These are phyloP conservation scores for Linum usitatissimum DNA, from an alignment of 345 rosid genomes.

Conservation along the genomic window DNA sequence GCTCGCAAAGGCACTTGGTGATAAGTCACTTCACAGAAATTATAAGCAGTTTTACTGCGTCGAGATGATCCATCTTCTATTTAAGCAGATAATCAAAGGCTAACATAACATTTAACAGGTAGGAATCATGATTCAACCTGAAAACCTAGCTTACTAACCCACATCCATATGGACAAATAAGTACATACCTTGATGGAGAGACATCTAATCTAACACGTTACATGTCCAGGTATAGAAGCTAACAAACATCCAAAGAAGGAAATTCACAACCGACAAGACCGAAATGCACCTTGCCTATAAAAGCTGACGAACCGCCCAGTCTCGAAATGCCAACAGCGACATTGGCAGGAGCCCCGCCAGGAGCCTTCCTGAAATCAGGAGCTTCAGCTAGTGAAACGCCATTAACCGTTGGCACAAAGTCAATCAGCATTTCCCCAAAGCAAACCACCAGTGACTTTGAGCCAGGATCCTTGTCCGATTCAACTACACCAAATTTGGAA, in stretches of 20 bases:
- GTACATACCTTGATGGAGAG: not conserved
- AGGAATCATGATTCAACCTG: not conserved
- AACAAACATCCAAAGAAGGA: not conserved
- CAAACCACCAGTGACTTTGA: slow-evolving; percentile 46
- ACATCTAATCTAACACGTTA: no score
- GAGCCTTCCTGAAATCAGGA: slow-evolving; percentile 90
- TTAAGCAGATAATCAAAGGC: no score
- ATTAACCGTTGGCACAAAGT: slow-evolving; percentile 78
- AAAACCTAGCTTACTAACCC: not conserved
- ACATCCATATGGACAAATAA: not conserved
- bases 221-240: no score
- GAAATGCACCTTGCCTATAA: slow-evolving; percentile 76
- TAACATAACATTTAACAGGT: no score
- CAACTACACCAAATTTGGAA: slow-evolving; percentile 10
- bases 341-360: slow-evolving; percentile 99
- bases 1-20: no score
- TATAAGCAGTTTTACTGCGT: no score
- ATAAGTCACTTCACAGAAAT: no score
- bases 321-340: slow-evolving; percentile 89
- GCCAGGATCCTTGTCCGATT: not conserved
- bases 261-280: slow-evolving; percentile 2
- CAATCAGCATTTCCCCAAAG: slow-evolving; percentile 94
- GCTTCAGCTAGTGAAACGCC: slow-evolving; percentile 95
- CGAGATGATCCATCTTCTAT: no score
- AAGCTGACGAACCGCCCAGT: slow-evolving; percentile 91